These are phyloP conservation scores for Metarhizium guizhouense DNA, from an alignment of 2,329 filamentous ascomycete species.

Conservation along the genomic window DNA sequence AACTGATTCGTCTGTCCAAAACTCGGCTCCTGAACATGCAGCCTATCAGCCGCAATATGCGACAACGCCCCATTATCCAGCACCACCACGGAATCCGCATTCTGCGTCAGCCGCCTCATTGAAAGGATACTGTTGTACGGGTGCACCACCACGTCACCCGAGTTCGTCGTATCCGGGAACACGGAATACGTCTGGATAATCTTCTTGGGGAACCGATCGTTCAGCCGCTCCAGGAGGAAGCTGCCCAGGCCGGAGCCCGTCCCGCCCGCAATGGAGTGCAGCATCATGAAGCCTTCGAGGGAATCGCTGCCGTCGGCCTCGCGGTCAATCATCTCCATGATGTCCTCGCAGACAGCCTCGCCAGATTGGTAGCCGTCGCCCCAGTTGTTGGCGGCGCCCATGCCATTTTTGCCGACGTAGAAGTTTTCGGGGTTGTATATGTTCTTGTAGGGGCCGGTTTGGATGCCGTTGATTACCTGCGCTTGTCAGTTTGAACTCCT, in stretches of 20 bases:
- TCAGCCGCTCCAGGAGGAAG: constrained; percentile 88
- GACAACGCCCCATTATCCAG: constrained; percentile 92
- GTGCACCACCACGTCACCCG: constrained; percentile 88
- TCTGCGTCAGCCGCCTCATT: constrained; percentile 84
- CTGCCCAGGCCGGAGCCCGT: constrained; percentile 95
- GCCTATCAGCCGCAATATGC: constrained; percentile 84
- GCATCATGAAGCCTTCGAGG: constrained; percentile 96
- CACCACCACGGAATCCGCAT: constrained; percentile 95
- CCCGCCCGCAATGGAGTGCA: constrained; percentile 95
- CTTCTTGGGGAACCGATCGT: constrained; percentile 97
- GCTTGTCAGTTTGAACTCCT: not conserved
- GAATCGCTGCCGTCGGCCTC: constrained; percentile 98
- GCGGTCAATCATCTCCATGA: constrained; percentile 98
- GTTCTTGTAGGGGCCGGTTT: constrained; percentile 89
- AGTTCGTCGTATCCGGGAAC: constrained; percentile 85
- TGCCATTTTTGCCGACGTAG: constrained; percentile 88
- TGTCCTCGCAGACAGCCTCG: constrained; percentile 86
- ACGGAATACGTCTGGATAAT: constrained; percentile 98
- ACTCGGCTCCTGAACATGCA: constrained; percentile 91
- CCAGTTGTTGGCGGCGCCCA: constrained; percentile 97
- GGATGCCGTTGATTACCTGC: constrained; percentile 80
- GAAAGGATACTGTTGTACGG: constrained; percentile 95
- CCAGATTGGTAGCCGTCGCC: constrained; percentile 91
- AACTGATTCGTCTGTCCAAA: constrained; percentile 98
- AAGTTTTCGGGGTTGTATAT: constrained; percentile 99